Evolutionary conservation across 1,284 basidiomycete genomes (phyloP).

Genomic region (Boletus sp.): DNA sequence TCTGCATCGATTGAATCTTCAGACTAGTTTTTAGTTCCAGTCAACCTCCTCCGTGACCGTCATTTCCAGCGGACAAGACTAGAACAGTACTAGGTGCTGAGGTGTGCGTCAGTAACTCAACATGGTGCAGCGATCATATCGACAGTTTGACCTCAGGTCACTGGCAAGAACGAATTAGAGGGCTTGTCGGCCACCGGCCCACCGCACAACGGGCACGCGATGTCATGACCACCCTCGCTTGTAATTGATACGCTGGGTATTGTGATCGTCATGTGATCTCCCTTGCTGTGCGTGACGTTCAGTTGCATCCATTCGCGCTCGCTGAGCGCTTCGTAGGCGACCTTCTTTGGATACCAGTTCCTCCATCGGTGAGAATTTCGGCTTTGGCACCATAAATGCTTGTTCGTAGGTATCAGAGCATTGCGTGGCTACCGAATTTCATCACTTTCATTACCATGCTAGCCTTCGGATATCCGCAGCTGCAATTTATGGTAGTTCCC

Average conservation of each 20-base stretch:
- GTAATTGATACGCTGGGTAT: slow-evolving; percentile 63
- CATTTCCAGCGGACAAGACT: slow-evolving; percentile 88
- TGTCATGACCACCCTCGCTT: too few species aligned
- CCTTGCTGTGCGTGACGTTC: slow-evolving; percentile 44
- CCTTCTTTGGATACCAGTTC: slow-evolving; percentile 60
- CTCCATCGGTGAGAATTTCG: slow-evolving; percentile 45
- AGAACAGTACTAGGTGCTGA: slow-evolving; percentile 79
- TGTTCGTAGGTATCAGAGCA: slow-evolving; percentile 44
- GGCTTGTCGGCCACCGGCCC: too few species aligned
- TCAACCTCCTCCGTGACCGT: too few species aligned
- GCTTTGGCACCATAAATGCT: not conserved
- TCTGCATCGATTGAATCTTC: slow-evolving; percentile 48
- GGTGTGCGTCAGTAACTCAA: slow-evolving; percentile 7
- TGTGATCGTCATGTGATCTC: slow-evolving; percentile 69
- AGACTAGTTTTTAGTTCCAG: too few species aligned
- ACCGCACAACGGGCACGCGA: too few species aligned
- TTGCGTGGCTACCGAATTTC: slow-evolving; percentile 66
- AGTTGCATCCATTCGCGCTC: not conserved
- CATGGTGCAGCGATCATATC: slow-evolving; percentile 40
- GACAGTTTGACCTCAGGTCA: too few species aligned
- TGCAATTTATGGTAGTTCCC: slow-evolving; percentile 31
- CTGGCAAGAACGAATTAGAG: too few species aligned
- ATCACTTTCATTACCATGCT: slow-evolving; percentile 64
- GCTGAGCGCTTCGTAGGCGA: slow-evolving; percentile 34
- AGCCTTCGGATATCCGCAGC: slow-evolving; percentile 44